Evolutionary conservation across 352 stramenopile genomes (phyloP), one percentile per base, ranked within the genome.

Genomic region (Globisporangium acanthophoron): DNA sequence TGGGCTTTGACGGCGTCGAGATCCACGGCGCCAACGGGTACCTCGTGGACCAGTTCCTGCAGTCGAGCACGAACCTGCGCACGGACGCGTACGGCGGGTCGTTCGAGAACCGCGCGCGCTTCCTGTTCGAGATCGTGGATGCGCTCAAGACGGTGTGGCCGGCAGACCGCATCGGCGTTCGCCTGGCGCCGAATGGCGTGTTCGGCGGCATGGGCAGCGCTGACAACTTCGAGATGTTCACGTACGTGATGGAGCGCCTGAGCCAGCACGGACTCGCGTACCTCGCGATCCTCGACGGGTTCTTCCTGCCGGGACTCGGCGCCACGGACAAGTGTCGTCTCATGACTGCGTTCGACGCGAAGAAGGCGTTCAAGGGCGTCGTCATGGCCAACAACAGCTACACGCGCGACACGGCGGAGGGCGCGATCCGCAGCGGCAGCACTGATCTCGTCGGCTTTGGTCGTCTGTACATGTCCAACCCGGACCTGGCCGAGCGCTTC

Each of bases 1-100:
- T 90, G 40, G 90, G 90, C 39, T 97, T 97, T 58, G 92, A 98
- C 52, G 90, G 88, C 20, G 70, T 98, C 20, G 87, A 98, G 59
- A 61, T 98, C 29, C 90, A 97, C 71, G 12, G 51, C n/a, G 87
- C 76, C 7, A 88, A 96, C 56, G 88, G 87, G n/a, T 96, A 95
- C 54, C 67, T 96, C 24, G 59, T 96, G 45, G 81, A 96, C 61
- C 67, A 90, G 59, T 90, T 92, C 59, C 62, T 95, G 3, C 70
- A 88, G 58, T 56, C 60, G 29, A 66, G 18, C 9, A 56, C 67
- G 37, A 96, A 96, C 67, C 56, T 66, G 35, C 72, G 77, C 46
- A 85, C 62, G 3, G 83, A 92, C 69, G 46, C 73, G 49, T 93
- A 92, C 56, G 83, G 81, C 37, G 84, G 84, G 31, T 78, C 53